These are phyloP conservation scores for Starmerella sp. DNA, from an alignment of 805 yeast species.

Conservation along the genomic window DNA sequence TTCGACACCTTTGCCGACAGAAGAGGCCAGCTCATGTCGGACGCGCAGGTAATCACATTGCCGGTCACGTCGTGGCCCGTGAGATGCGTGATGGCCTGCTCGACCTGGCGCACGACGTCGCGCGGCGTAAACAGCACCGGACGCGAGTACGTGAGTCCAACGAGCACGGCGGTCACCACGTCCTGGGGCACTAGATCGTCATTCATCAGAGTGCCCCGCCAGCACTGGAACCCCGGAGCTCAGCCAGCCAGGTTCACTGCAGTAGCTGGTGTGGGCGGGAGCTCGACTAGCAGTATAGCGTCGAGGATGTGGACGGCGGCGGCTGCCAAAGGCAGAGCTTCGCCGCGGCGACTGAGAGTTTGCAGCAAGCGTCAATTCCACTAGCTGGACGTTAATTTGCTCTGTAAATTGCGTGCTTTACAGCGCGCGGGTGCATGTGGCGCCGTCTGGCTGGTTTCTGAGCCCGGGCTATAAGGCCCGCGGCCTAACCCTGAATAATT, in stretches of 20 bases:
- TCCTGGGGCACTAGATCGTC: conserved; percentile 16
- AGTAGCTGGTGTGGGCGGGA: not conserved
- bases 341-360: too few relatives aligned
- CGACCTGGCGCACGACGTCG: conserved; percentile 7
- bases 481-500: not conserved
- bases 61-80: not conserved
- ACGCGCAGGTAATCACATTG: conserved; percentile 6
- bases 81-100: conserved; percentile 1
- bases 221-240: not conserved
- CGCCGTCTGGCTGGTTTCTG: too few relatives aligned
- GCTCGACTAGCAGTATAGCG: not conserved
- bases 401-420: too few relatives aligned
- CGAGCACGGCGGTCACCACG: conserved; percentile 13
- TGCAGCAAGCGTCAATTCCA: too few relatives aligned
- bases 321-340: too few relatives aligned
- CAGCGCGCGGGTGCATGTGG: too few relatives aligned
- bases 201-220: conserved; percentile 1
- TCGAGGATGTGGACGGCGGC: not conserved
- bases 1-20: not conserved
- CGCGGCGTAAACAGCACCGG: conserved; percentile 12
- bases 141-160: conserved; percentile 6
- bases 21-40: conserved; percentile 8
- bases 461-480: not conserved
- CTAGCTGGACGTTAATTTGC: too few relatives aligned
- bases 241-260: not conserved